phyloP scores from a whole-genome alignment of 2,329 filamentous ascomycete genomes.

The Beauveria pseudobassiana region DNA sequence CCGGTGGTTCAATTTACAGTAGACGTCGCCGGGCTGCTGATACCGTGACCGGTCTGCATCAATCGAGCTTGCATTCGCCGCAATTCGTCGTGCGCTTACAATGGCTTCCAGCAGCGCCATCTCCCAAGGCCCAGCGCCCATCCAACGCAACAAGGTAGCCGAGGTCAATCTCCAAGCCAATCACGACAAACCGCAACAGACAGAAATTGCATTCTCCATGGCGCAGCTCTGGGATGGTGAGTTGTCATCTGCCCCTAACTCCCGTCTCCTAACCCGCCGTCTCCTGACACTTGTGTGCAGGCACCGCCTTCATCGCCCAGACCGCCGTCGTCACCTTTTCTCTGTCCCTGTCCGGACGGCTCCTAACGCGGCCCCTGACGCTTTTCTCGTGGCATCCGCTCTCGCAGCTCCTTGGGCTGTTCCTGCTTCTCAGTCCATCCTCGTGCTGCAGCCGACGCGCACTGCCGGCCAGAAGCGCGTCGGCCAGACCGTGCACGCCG shows the following conservation, averaged over 20 bases:
- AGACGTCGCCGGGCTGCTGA: background rate
- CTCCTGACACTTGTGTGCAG: conserved; percentile 35
- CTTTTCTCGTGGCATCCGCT: conserved; percentile 89
- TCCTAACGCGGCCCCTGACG: conserved; percentile 63
- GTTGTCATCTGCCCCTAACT: background rate
- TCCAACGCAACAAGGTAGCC: background rate
- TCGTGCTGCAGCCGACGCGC: conserved; percentile 82
- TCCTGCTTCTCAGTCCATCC: conserved; percentile 73
- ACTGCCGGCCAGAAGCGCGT: conserved; percentile 63
- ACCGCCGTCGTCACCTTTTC: conserved; percentile 68
- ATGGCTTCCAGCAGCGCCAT: conserved; percentile 1
- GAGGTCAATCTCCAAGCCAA: background rate
- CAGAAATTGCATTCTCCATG: background rate
- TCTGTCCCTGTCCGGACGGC: conserved; percentile 67
- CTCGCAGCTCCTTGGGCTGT: conserved; percentile 56
- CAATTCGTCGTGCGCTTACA: background rate
- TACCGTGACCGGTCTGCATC: background rate
- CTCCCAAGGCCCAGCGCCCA: background rate
- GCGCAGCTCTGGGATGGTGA: background rate
- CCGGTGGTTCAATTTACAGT: background rate
- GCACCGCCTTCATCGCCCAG: conserved; percentile 76
- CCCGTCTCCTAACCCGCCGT: background rate
- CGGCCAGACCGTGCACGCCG: conserved; percentile 57
- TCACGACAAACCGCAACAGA: background rate
- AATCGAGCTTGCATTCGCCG: background rate